Base-by-base conservation (phyloP, 2,329 filamentous ascomycete genomes). In the Grosmannia penicillata region DNA sequence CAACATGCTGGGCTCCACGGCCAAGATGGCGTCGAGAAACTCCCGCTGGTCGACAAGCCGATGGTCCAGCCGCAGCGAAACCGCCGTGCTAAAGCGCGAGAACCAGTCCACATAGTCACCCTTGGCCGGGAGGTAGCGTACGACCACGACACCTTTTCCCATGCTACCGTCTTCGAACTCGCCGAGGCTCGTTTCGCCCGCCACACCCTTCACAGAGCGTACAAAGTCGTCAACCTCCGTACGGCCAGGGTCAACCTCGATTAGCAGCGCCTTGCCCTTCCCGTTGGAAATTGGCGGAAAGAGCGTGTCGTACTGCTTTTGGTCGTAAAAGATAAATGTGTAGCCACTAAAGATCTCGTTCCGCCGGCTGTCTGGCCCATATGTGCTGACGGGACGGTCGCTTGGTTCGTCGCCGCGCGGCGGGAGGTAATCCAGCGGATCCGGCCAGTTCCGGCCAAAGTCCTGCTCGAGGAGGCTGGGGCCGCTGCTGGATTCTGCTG, bases 1-100 rank as follows among this genome's bases (percentile, higher is more conserved):
- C 17, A 96, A 63, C 31, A 72, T 68, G 42, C 70, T 74, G 7
- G 84, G 74, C 58, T 96, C 79, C 36, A 80, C 81, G n/a, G 66
- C 75, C 22, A 96, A 60, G 33, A 98, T 91, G 2, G 82, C 82
- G 55, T 94, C 85, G 3, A 98, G 66, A 45, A 98, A 93, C 49
- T 95, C 87, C 41, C 81, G 86, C 52, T 95, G 86, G 48, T 89
- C 77, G 38, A 95, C 78, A 3, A 86, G 77, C 4, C 85, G 75
- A 53, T 93, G 86, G 43, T 86, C 79, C 11, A 93, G 68, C 33
- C 74, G 66, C 17, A 78, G 55, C 3, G 86, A 82, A 14, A 93
- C 72, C 8, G 75, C 61, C 6, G 68, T 77, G 46, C 78, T 70
- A 47, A 93, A 78, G 2, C 75, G 61, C 14, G 70, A 65, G 43